These are phyloP conservation scores for Exophiala dermatitidis DNA, from an alignment of 2,329 filamentous ascomycete species.

Conservation along the genomic window DNA sequence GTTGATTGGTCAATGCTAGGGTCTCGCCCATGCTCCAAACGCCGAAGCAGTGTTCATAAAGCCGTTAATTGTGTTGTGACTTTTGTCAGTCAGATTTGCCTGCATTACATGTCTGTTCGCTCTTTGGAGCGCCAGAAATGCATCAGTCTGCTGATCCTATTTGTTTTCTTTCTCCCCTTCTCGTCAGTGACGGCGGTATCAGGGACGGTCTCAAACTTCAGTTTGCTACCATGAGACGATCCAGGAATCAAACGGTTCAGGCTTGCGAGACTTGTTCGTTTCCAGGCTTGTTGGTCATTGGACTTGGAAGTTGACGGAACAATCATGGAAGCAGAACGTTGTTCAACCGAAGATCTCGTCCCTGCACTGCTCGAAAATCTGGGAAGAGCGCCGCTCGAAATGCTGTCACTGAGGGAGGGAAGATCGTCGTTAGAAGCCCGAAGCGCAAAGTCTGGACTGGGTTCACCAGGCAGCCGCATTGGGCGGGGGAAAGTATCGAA, in stretches of 20 bases:
- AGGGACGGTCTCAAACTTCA: slow-evolving; percentile 30
- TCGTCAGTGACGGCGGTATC: slow-evolving; percentile 35
- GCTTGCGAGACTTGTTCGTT: slow-evolving; percentile 44
- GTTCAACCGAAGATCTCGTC: slow-evolving; percentile 35
- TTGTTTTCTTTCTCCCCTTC: slow-evolving; percentile 38
- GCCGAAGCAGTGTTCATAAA: slow-evolving; percentile 18
- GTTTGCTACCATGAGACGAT: slow-evolving; percentile 35
- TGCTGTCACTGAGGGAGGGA: slow-evolving; percentile 44
- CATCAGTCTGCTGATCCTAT: slow-evolving; percentile 43
- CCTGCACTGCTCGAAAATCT: slow-evolving; percentile 41
- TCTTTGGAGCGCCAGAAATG: slow-evolving; percentile 46
- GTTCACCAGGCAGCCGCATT: slow-evolving; percentile 32
- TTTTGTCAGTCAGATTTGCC: not conserved
- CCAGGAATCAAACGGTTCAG: slow-evolving; percentile 42
- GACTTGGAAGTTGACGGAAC: slow-evolving; percentile 36
- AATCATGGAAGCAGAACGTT: slow-evolving; percentile 41
- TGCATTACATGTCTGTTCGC: slow-evolving; percentile 32
- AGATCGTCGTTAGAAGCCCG: slow-evolving; percentile 44
- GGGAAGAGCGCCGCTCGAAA: slow-evolving; percentile 40
- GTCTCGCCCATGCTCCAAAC: slow-evolving; percentile 16
- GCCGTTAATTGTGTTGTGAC: slow-evolving; percentile 9
- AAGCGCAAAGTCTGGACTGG: slow-evolving; percentile 31
- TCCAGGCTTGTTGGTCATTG: slow-evolving; percentile 32
- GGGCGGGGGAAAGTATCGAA: slow-evolving; percentile 38
- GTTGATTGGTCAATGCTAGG: slow-evolving; percentile 2